Base-by-base conservation (phyloP, 345 rosid genomes). In the Citrus reticulata region DNA sequence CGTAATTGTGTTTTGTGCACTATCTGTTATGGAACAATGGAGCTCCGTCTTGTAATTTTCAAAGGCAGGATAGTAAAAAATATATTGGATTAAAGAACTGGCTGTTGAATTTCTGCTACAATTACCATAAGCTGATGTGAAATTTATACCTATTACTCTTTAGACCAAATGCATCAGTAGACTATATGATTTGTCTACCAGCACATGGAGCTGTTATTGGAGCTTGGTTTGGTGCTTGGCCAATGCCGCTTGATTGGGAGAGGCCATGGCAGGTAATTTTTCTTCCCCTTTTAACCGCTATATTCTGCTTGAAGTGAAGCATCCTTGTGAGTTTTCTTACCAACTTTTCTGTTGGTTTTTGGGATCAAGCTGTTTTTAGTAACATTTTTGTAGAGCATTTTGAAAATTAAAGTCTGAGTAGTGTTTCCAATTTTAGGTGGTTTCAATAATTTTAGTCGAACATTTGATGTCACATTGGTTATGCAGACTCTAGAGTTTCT, bases 161-260 rank as follows among this genome's bases (percentile, higher is more conserved):
- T 76, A 93, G 98, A 87, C 91, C 95, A 77, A 76, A 75, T 62
- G 83, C 81, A 77, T 67, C 88, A 27, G 24, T 91, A 72, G 95
- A 95, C 70, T 89, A 85, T 79, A 91, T 95, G 95, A 74, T 90
- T 72, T 81, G 93, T 24, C 70, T 89, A 64, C 98, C 98, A 68
- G 94, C 97, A 30, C 91, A 90, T 78, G 95, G 97, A 80, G 92
- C 95, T 68, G 73, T 90, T 37, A 74, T 92, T 84, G 99, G 98
- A 82, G 98, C 92, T 60, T 93, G 99, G 97, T 88, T 93, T 81
- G 99, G 99, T 65, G 96, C 98, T 81, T 95, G 97, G 98, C 98
- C 99, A 35, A 93, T 95, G 99, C 98, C 98, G 16, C 96, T 93
- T 75, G 99, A 95, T 85, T 95, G 99, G 99, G 97, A 95, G 81